Conservation (phyloP, 306 rosid genomes). For the Vigna reflexopilosa region DNA sequence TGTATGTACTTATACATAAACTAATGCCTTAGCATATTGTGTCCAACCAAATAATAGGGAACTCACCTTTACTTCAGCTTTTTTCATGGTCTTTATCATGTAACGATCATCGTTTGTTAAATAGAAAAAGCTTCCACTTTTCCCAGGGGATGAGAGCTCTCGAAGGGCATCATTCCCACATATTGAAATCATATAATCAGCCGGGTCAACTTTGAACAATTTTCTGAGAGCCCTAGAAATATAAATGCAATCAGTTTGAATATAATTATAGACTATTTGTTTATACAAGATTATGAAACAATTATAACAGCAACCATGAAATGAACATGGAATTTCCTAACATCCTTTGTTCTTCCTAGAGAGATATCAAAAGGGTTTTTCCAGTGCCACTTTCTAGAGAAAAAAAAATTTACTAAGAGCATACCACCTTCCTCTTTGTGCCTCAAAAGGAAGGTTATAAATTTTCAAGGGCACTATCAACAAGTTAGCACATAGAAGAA, state of each 20-base stretch:
- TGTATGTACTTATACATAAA: background rate
- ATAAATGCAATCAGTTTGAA: slow-evolving; percentile 40
- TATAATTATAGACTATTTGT: slow-evolving; percentile 14
- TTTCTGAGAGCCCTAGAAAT: slow-evolving; percentile 87
- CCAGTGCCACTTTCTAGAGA: slow-evolving; percentile 3
- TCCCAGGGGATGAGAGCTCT: slow-evolving; percentile 96
- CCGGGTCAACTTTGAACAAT: slow-evolving; percentile 92
- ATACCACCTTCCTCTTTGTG: slow-evolving; percentile 14
- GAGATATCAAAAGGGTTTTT: background rate
- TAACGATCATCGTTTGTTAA: slow-evolving; percentile 89
- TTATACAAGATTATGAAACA: slow-evolving; percentile 8
- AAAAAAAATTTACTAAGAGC: slow-evolving; percentile 24
- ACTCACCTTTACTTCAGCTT: slow-evolving; percentile 94
- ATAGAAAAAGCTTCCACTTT: slow-evolving; percentile 97
- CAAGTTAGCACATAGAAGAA: slow-evolving; percentile 6
- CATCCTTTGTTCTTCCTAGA: background rate
- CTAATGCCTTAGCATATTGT: slow-evolving; percentile 6
- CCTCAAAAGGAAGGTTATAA: slow-evolving; percentile 32
- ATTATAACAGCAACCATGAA: background rate
- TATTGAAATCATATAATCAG: slow-evolving; percentile 97
- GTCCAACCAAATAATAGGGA: slow-evolving; percentile 23
- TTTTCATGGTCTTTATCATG: slow-evolving; percentile 97
- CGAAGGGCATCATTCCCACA: slow-evolving; percentile 95
- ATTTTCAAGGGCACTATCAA: slow-evolving; percentile 36
- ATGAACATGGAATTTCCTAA: background rate